A percentile compares a stretch with the other conserved stretches of the same genome.
Evolutionary conservation across 2,329 filamentous ascomycete species (phyloP).

Genomic region (Coniosporium tulheliwenetii): DNA sequence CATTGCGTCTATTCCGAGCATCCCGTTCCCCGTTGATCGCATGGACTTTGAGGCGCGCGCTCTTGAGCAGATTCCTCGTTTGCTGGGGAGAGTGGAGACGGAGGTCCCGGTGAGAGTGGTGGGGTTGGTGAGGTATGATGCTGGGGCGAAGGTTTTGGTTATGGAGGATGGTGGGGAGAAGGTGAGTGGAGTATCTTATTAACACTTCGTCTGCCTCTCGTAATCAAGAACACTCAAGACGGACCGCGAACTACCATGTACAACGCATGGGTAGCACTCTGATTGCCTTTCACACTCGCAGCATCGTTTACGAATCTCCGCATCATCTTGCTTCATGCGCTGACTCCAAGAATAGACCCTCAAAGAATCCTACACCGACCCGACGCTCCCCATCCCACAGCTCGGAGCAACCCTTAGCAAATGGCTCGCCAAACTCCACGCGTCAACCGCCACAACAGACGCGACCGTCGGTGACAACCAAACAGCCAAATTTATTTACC

Average conservation of each 20-base stretch:
- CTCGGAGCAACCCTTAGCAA: conserved; percentile 12
- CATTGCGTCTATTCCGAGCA: conserved; percentile 9
- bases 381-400: conserved; percentile 7
- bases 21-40: conserved; percentile 12
- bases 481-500: conserved; percentile 12
- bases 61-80: conserved; percentile 4
- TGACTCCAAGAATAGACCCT: conserved; percentile 6
- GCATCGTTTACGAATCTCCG: too few relatives aligned
- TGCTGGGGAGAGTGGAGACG: conserved; percentile 3
- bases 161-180: conserved; percentile 15
- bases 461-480: conserved; percentile 11
- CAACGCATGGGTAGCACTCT: too few relatives aligned
- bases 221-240: too few relatives aligned
- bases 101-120: neutral
- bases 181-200: too few relatives aligned
- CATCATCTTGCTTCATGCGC: too few relatives aligned
- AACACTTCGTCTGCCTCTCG: too few relatives aligned
- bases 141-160: conserved; percentile 11
- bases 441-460: neutral
- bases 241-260: too few relatives aligned
- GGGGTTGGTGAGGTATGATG: conserved; percentile 12
- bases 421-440: conserved; percentile 18
- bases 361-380: conserved; percentile 15
- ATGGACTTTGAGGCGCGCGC: conserved; percentile 19
- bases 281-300: too few relatives aligned